These are phyloP conservation scores for Furcasterigmium sp. DNA, from an alignment of 2,329 filamentous ascomycete species.

Conservation along the genomic window DNA sequence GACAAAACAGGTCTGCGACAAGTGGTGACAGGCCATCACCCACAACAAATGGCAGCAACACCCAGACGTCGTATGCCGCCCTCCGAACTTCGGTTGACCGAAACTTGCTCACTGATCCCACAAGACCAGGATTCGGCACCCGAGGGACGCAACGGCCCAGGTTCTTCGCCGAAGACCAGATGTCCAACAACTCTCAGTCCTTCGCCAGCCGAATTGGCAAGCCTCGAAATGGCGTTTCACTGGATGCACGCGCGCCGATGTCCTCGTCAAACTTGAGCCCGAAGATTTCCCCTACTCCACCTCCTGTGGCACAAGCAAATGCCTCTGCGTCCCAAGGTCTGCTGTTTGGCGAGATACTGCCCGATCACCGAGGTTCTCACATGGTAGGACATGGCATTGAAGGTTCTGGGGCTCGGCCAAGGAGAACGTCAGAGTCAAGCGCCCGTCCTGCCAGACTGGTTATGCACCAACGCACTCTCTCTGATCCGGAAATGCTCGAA, in stretches of 20 bases:
- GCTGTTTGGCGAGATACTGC: constrained; percentile 70
- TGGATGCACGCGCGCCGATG: constrained; percentile 26
- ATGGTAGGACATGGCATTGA: constrained; percentile 58
- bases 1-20: constrained; percentile 29
- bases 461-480: constrained; percentile 47
- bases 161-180: constrained; percentile 43
- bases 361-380: constrained; percentile 48
- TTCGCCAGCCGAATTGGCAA: constrained; percentile 56
- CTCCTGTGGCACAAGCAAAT: constrained; percentile 19
- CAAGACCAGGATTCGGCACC: constrained; percentile 5
- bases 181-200: constrained; percentile 50
- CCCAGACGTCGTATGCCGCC: constrained; percentile 33
- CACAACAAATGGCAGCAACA: constrained; percentile 17
- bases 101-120: constrained; percentile 20
- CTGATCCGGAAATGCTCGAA: constrained; percentile 46
- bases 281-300: constrained; percentile 15
- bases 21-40: constrained; percentile 15
- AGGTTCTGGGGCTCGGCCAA: constrained; percentile 34
- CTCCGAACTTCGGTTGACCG: constrained; percentile 30
- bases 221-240: constrained; percentile 31
- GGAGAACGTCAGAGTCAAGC: constrained; percentile 69
- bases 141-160: constrained; percentile 35
- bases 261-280: constrained; percentile 26
- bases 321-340: constrained; percentile 41
- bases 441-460: constrained; percentile 42